Evolutionary conservation across 2,329 filamentous ascomycete species (phyloP).

Genomic region (Aulographum hederae): DNA sequence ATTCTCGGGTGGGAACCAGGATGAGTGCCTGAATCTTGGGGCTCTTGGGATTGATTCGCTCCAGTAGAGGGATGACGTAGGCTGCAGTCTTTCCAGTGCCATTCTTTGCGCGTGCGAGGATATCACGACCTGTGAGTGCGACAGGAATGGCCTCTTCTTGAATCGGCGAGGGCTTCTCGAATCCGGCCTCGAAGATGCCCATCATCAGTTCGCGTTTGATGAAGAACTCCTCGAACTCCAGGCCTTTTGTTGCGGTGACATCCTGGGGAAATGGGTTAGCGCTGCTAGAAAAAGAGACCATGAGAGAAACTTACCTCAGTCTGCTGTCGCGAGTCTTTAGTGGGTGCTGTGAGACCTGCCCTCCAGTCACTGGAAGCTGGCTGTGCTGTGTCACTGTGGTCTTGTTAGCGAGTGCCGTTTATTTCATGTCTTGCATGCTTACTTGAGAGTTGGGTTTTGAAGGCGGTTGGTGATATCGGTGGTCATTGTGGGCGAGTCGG

Average conservation of each 20-base stretch:
- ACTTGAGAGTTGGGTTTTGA: conserved; percentile 1
- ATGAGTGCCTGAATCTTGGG: conserved; percentile 94
- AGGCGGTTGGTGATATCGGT: conserved; percentile 1
- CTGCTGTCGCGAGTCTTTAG: conserved; percentile 60
- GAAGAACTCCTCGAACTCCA: conserved; percentile 94
- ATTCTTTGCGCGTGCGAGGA: conserved; percentile 93
- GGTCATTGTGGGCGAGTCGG: not conserved
- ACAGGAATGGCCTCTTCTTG: conserved; percentile 99
- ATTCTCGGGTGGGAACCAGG: conserved; percentile 86
- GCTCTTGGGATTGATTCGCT: conserved; percentile 92
- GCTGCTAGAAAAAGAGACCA: not conserved
- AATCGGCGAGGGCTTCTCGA: conserved; percentile 96
- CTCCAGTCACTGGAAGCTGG: conserved; percentile 13
- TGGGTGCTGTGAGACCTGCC: conserved; percentile 49
- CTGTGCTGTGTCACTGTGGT: not conserved
- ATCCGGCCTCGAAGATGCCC: conserved; percentile 98
- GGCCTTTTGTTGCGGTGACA: conserved; percentile 92
- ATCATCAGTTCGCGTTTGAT: conserved; percentile 92
- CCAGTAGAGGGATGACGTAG: conserved; percentile 87
- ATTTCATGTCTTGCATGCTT: conserved; percentile 16
- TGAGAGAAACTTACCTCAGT: conserved; percentile 42
- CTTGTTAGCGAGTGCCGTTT: not conserved
- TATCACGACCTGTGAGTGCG: conserved; percentile 83
- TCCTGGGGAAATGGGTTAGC: conserved; percentile 38
- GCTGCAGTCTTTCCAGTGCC: conserved; percentile 97